Evolutionary conservation across 441 rosid species (phyloP).

Genomic region (Erysimum cheiri): DNA sequence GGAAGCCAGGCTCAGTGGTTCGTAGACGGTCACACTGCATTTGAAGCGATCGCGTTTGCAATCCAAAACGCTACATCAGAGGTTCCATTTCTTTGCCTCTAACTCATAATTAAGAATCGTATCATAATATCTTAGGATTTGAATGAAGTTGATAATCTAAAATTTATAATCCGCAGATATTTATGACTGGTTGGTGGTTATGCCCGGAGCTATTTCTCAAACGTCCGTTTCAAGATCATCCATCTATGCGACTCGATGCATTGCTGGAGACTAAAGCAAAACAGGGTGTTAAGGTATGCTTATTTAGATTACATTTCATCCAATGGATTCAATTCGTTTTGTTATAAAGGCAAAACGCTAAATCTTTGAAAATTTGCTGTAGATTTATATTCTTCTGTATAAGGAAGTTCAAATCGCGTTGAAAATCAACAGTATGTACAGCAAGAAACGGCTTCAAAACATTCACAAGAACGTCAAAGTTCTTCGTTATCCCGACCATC

Average conservation of each 20-base stretch:
- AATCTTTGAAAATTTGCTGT: conserved; percentile 26
- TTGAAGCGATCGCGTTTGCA: conserved; percentile 72
- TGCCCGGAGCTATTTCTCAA: conserved; percentile 77
- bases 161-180: conserved; percentile 49
- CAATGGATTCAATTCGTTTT: neutral
- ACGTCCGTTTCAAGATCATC: conserved; percentile 66
- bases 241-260: conserved; percentile 65
- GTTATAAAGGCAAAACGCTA: neutral
- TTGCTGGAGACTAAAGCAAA: conserved; percentile 75
- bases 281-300: conserved; percentile 69
- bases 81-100: conserved; percentile 46
- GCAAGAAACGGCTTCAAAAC: conserved; percentile 67
- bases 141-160: neutral
- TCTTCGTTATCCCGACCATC: conserved; percentile 78
- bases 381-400: conserved; percentile 77
- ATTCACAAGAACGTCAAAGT: conserved; percentile 77
- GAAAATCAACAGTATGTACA: conserved; percentile 72
- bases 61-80: conserved; percentile 71
- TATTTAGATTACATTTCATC: neutral
- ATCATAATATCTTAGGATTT: neutral
- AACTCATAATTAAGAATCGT: neutral
- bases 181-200: conserved; percentile 87
- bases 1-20: conserved; percentile 85
- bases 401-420: conserved; percentile 80
- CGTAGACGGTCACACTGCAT: conserved; percentile 76